Evolutionary conservation across 805 yeast genomes (phyloP).

Genomic region (Ogataea henricii): DNA sequence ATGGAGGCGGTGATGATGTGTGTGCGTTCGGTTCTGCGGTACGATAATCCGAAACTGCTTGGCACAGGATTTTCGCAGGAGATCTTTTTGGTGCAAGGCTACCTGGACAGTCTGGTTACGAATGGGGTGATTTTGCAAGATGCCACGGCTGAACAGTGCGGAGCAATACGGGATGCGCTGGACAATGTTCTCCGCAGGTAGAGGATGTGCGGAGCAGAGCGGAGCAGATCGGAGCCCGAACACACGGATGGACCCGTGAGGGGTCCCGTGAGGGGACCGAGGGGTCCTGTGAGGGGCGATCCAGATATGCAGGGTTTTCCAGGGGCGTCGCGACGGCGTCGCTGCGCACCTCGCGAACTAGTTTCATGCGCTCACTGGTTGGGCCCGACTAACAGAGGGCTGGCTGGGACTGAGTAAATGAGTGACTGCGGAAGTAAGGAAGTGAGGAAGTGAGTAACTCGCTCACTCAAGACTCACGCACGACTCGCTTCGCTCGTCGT

Average conservation of each 20-base stretch:
- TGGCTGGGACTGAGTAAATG: too few species aligned
- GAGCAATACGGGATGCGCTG: neutral
- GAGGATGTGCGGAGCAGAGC: neutral
- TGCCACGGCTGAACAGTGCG: slow-evolving; percentile 7
- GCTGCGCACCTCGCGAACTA: too few species aligned
- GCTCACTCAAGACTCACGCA: too few species aligned
- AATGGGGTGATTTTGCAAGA: slow-evolving; percentile 12
- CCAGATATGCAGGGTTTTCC: neutral
- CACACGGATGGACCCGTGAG: neutral
- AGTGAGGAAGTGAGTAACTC: too few species aligned
- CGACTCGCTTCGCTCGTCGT: too few species aligned
- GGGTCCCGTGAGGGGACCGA: neutral
- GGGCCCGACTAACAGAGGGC: too few species aligned
- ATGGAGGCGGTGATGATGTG: slow-evolving; percentile 18
- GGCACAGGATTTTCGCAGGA: slow-evolving; percentile 3
- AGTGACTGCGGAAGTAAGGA: too few species aligned
- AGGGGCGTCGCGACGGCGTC: neutral
- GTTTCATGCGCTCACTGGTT: too few species aligned
- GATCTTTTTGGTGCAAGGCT: slow-evolving; percentile 5
- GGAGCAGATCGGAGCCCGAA: neutral
- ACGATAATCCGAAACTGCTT: slow-evolving; percentile 3
- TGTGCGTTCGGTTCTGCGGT: slow-evolving; percentile 9
- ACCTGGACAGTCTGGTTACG: slow-evolving; percentile 6
- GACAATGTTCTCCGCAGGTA: neutral
- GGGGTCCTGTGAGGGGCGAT: neutral